Percentiles rank a stretch among this genome's conserved stretches.
Conservation (phyloP, 495 filamentous ascomycete species). For the Xylaria acuta region DNA sequence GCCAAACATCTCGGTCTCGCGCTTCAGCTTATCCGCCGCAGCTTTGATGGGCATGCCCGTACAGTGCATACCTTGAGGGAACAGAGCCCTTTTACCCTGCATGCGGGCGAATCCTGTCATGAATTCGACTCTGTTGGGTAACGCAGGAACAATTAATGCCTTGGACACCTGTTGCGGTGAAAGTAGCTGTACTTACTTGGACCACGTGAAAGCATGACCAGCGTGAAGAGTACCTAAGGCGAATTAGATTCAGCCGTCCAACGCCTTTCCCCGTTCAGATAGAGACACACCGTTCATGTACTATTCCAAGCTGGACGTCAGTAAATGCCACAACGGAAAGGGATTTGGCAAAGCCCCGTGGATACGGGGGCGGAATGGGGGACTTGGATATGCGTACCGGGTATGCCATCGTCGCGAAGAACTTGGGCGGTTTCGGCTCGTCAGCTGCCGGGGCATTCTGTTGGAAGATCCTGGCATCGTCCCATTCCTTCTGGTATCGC, state of each 20-base stretch:
- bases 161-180: neutral
- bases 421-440: slow-evolving; percentile 82
- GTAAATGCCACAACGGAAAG: neutral
- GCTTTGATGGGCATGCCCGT: slow-evolving; percentile 99
- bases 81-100: slow-evolving; percentile 85
- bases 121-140: slow-evolving; percentile 70
- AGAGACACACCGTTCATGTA: slow-evolving; percentile 75
- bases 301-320: neutral
- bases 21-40: slow-evolving; percentile 89
- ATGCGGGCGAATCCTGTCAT: slow-evolving; percentile 81
- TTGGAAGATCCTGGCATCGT: slow-evolving; percentile 78
- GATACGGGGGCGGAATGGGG: neutral
- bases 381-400: slow-evolving; percentile 47
- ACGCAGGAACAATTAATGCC: neutral
- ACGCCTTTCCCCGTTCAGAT: too few relatives aligned
- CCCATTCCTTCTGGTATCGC: slow-evolving; percentile 90
- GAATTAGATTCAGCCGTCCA: neutral
- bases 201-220: slow-evolving; percentile 87
- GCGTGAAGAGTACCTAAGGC: slow-evolving; percentile 77
- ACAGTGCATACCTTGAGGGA: slow-evolving; percentile 93
- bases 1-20: slow-evolving; percentile 90
- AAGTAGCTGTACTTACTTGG: slow-evolving; percentile 54
- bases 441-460: slow-evolving; percentile 80
- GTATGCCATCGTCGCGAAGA: slow-evolving; percentile 92
- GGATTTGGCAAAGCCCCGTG: neutral